Conservation (phyloP, 495 filamentous ascomycete genomes). For the Neurospora sp. region DNA sequence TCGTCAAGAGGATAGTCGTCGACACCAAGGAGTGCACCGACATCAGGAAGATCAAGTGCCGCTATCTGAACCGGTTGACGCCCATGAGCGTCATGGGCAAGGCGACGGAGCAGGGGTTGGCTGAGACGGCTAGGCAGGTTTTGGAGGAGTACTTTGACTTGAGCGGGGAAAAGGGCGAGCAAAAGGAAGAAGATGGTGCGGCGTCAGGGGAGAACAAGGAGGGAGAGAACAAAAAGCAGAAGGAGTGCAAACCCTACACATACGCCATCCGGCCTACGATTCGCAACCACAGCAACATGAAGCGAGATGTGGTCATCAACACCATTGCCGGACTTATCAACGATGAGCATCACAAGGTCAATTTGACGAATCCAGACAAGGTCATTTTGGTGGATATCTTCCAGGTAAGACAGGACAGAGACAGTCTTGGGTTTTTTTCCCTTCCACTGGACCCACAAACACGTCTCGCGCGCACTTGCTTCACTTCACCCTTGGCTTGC, state of each 20-base stretch:
- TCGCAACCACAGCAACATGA: slow-evolving; percentile 67
- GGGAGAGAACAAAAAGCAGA: slow-evolving; percentile 22
- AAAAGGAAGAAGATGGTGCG: neutral
- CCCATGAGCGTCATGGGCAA: slow-evolving; percentile 68
- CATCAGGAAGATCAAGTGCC: slow-evolving; percentile 47
- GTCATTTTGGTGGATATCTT: slow-evolving; percentile 83
- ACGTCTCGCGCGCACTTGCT: neutral
- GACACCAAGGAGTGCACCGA: slow-evolving; percentile 43
- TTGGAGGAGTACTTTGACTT: slow-evolving; percentile 64
- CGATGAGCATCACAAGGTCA: slow-evolving; percentile 61
- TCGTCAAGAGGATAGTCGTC: slow-evolving; percentile 65
- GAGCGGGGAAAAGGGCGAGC: slow-evolving; percentile 10
- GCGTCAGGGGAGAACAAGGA: slow-evolving; percentile 23
- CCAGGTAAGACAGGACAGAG: slow-evolving; percentile 47
- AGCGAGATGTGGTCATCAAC: slow-evolving; percentile 66
- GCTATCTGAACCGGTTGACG: slow-evolving; percentile 77
- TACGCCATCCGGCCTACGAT: slow-evolving; percentile 85
- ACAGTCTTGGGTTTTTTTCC: neutral
- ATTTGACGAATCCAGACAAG: slow-evolving; percentile 71
- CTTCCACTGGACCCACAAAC: neutral
- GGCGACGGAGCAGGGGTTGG: slow-evolving; percentile 65
- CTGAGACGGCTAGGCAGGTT: slow-evolving; percentile 59
- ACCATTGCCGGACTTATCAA: slow-evolving; percentile 53
- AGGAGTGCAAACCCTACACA: slow-evolving; percentile 20
- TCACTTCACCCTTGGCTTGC: neutral